Percentiles rank a stretch among this genome's conserved stretches.
Evolutionary conservation across 2,329 filamentous ascomycete genomes (phyloP).

Genomic region (Pyrenophora teres): DNA sequence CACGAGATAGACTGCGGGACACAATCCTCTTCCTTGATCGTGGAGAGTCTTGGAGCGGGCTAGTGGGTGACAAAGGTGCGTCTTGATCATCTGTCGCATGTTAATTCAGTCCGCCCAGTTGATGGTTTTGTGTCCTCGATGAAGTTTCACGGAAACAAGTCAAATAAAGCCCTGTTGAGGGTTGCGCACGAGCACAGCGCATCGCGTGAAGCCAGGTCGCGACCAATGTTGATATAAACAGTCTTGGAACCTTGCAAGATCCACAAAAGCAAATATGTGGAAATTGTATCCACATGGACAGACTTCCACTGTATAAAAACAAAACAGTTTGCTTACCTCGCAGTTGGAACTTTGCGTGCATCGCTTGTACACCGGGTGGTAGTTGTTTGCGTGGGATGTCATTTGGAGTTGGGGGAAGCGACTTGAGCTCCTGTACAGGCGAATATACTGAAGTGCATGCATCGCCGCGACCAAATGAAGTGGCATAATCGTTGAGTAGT

Average conservation of each 20-base stretch:
- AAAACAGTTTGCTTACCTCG: conserved; percentile 35
- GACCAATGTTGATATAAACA: conserved; percentile 1
- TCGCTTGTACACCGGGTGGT: conserved; percentile 24
- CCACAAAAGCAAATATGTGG: background rate
- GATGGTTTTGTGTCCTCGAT: background rate
- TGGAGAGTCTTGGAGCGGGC: conserved; percentile 24
- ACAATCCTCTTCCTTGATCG: conserved; percentile 33
- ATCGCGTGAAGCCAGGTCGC: conserved; percentile 8
- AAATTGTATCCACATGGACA: background rate
- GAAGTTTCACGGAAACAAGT: background rate
- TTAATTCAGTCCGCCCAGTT: conserved; percentile 3
- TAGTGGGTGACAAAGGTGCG: conserved; percentile 13
- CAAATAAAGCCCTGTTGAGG: background rate
- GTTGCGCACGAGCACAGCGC: background rate
- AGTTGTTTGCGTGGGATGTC: conserved; percentile 32
- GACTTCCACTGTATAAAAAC: background rate
- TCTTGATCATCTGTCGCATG: conserved; percentile 18
- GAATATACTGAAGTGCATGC: conserved; percentile 30
- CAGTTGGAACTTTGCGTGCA: conserved; percentile 42
- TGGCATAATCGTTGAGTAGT: conserved; percentile 46
- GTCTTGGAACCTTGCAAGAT: background rate
- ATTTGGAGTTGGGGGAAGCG: conserved; percentile 39
- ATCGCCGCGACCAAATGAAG: conserved; percentile 33
- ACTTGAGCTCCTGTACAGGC: conserved; percentile 34
- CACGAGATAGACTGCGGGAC: conserved; percentile 42